phyloP scores from a whole-genome alignment of 208 protist genomes.

The Trichomonas vaginalis region DNA sequence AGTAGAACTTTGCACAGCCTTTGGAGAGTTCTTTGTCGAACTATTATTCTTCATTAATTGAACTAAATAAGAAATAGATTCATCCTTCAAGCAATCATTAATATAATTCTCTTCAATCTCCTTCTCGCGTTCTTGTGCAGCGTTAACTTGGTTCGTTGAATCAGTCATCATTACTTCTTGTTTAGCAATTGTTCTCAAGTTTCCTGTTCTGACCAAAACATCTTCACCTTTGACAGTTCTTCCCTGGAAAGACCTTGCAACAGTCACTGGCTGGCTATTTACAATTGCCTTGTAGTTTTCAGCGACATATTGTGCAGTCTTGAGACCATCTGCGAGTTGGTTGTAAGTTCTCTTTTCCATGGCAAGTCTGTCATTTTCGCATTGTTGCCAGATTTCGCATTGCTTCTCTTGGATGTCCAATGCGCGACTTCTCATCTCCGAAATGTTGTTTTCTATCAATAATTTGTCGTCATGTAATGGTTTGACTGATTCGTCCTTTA shows the following conservation, averaged over 20 bases:
- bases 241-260: not conserved
- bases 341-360: not conserved
- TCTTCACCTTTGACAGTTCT: conserved; percentile 15
- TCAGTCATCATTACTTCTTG: not conserved
- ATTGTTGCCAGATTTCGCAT: not conserved
- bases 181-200: not conserved
- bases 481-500: not conserved
- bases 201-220: not conserved
- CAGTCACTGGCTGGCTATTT: not conserved
- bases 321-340: not conserved
- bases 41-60: not conserved
- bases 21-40: not conserved
- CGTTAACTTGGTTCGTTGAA: not conserved
- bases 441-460: not conserved
- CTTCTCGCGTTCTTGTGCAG: not conserved
- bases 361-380: not conserved
- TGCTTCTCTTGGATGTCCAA: not conserved
- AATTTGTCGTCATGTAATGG: not conserved
- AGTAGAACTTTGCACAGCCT: not conserved
- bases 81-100: not conserved
- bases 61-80: conserved; percentile 13
- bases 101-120: conserved; percentile 7
- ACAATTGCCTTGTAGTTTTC: conserved; percentile 5
- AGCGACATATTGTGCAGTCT: not conserved
- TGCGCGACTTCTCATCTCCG: not conserved